Conservation (phyloP, 805 yeast genomes). For the Kodamaea neixiangensis region DNA sequence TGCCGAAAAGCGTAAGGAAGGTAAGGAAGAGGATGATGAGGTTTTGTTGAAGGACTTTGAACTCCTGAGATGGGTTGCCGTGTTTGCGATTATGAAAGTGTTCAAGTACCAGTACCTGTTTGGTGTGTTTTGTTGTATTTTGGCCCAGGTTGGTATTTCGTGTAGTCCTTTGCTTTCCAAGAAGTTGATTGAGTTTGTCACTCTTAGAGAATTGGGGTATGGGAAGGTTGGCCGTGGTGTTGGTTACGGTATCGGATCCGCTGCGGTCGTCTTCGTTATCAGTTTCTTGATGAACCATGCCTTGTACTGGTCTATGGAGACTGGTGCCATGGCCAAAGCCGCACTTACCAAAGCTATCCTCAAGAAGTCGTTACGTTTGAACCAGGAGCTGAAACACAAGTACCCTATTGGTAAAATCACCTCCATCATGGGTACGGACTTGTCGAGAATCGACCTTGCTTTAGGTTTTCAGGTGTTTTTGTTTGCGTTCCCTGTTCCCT, state of each 20-base stretch:
- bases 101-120: constrained; percentile 29
- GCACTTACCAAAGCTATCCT: constrained; percentile 26
- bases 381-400: constrained; percentile 22
- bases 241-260: constrained; percentile 43
- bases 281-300: constrained; percentile 27
- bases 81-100: constrained; percentile 25
- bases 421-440: constrained; percentile 30
- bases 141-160: constrained; percentile 30
- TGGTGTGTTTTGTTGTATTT: constrained; percentile 21
- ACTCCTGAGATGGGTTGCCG: constrained; percentile 9
- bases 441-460: constrained; percentile 30
- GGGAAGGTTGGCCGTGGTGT: constrained; percentile 37
- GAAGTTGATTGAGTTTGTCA: constrained; percentile 39
- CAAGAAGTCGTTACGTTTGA: constrained; percentile 24
- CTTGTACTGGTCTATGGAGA: constrained; percentile 25
- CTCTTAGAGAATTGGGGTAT: constrained; percentile 18
- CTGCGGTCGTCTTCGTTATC: constrained; percentile 26
- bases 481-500: constrained; percentile 25
- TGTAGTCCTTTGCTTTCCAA: constrained; percentile 39
- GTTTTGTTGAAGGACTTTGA: constrained; percentile 3
- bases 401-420: constrained; percentile 27
- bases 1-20: constrained; percentile 24
- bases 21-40: constrained; percentile 13
- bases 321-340: constrained; percentile 29
- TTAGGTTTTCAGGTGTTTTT: constrained; percentile 29